These are phyloP conservation scores for Saccharomycopsis oosterbeekiorum DNA, from an alignment of 805 yeast genomes.

Conservation along the genomic window DNA sequence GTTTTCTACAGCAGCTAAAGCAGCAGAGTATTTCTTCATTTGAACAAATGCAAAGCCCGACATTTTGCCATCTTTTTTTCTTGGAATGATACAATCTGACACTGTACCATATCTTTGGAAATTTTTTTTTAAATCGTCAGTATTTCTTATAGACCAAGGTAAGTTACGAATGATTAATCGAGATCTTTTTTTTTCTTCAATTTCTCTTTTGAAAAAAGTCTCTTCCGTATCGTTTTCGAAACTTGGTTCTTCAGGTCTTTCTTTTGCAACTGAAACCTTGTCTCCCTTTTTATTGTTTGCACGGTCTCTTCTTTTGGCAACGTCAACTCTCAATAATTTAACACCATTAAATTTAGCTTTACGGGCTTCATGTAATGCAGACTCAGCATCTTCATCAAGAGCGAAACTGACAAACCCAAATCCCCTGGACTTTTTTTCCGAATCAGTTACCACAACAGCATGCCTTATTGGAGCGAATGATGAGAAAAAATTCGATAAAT, in stretches of 20 bases:
- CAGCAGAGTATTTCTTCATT: constrained; percentile 69
- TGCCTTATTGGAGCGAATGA: constrained; percentile 92
- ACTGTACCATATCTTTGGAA: constrained; percentile 80
- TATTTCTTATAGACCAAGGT: constrained; percentile 90
- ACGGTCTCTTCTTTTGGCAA: constrained; percentile 90
- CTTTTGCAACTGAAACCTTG: constrained; percentile 3
- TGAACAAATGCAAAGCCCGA: constrained; percentile 92
- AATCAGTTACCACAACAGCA: constrained; percentile 81
- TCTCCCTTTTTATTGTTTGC: constrained; percentile 25
- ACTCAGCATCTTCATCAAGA: constrained; percentile 69
- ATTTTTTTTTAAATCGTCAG: constrained; percentile 56
- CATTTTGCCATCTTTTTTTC: constrained; percentile 80
- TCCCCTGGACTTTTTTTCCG: constrained; percentile 71
- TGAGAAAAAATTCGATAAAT: constrained; percentile 76
- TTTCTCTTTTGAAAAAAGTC: constrained; percentile 6
- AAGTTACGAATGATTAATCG: constrained; percentile 82
- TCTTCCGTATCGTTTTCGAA: constrained; percentile 13
- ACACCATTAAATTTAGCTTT: constrained; percentile 53
- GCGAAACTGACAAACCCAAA: constrained; percentile 93
- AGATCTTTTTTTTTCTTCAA: constrained; percentile 69
- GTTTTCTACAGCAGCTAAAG: constrained; percentile 72
- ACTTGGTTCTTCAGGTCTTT: constrained; percentile 18
- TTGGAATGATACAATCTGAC: constrained; percentile 80
- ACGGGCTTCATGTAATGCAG: constrained; percentile 62
- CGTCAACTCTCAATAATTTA: constrained; percentile 62